A percentile compares a stretch with the other conserved stretches of the same genome.
These are phyloP conservation scores for Xylaria intraflava DNA, from an alignment of 495 filamentous ascomycete genomes.

Conservation along the genomic window DNA sequence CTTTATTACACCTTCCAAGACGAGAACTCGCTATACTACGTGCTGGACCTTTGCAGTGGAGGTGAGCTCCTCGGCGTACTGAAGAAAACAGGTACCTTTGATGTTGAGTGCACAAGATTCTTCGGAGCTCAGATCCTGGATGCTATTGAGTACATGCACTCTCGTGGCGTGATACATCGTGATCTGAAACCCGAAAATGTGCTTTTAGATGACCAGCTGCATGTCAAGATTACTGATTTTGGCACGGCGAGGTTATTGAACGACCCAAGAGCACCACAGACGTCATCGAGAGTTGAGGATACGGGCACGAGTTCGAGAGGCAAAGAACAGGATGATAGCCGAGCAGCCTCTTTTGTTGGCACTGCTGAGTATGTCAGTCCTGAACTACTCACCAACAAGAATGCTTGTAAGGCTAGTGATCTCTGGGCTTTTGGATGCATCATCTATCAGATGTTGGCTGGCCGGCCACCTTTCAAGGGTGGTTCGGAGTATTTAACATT, in stretches of 20 bases:
- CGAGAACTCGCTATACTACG: conserved; percentile 91
- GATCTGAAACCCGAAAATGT: conserved; percentile 98
- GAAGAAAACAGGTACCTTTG: conserved; percentile 90
- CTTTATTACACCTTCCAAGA: conserved; percentile 99
- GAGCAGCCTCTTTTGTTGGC: conserved; percentile 92
- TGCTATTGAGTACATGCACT: conserved; percentile 97
- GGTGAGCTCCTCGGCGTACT: conserved; percentile 89
- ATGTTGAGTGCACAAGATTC: conserved; percentile 91
- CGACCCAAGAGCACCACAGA: conserved; percentile 49
- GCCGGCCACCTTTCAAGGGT: conserved; percentile 93
- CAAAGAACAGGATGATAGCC: conserved; percentile 47
- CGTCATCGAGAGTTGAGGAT: conserved; percentile 24
- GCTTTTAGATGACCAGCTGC: conserved; percentile 87
- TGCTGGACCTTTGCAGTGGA: conserved; percentile 86
- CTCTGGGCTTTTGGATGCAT: conserved; percentile 99
- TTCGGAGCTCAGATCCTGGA: conserved; percentile 96
- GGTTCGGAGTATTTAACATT: conserved; percentile 97
- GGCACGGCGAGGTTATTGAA: conserved; percentile 92
- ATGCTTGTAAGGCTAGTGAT: conserved; percentile 95
- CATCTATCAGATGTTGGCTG: conserved; percentile 89
- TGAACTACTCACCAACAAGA: conserved; percentile 90
- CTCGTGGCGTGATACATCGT: conserved; percentile 88
- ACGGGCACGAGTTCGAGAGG: conserved; percentile 30
- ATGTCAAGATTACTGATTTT: conserved; percentile 98
- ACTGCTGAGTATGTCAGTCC: conserved; percentile 98